phyloP scores from a whole-genome alignment of 2,329 filamentous ascomycete species.

The Colletotrichum sp. region DNA sequence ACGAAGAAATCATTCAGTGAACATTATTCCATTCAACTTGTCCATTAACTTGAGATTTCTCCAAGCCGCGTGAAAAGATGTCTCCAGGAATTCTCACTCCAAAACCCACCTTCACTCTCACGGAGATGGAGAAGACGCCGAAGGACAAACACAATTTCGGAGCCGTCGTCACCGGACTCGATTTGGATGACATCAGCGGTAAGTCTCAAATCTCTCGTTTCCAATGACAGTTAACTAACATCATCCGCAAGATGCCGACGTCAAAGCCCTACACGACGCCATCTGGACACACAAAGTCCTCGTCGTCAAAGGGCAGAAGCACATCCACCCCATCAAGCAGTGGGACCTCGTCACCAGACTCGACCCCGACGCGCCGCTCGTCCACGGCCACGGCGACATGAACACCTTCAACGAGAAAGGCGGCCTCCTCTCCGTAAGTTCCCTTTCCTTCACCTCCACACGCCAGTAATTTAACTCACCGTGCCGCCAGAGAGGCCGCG shows the following conservation, averaged over 20 bases:
- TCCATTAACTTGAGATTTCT: too few species aligned
- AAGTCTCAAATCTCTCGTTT: not conserved
- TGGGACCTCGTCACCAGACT: constrained; percentile 49
- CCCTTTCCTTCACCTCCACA: not conserved
- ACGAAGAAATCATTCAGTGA: too few species aligned
- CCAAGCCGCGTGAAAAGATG: not conserved
- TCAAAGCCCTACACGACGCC: not conserved
- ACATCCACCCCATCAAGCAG: constrained; percentile 43
- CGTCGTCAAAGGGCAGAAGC: not conserved
- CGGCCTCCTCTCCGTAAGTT: constrained; percentile 35
- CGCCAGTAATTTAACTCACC: not conserved
- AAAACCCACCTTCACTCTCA: not conserved
- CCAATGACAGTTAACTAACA: accelerated
- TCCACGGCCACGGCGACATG: constrained; percentile 46
- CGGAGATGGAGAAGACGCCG: not conserved
- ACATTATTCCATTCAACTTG: too few species aligned
- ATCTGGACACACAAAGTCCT: not conserved
- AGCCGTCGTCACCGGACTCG: not conserved
- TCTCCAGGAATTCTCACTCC: not conserved
- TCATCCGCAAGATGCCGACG: not conserved
- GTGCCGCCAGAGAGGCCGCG: constrained; percentile 19
- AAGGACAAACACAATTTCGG: not conserved
- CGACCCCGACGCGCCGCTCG: constrained; percentile 42
- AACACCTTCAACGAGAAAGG: constrained; percentile 44
- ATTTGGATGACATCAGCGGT: not conserved